Base-by-base conservation (phyloP, 2,329 filamentous ascomycete genomes). In the Penicillium corylophilum region DNA sequence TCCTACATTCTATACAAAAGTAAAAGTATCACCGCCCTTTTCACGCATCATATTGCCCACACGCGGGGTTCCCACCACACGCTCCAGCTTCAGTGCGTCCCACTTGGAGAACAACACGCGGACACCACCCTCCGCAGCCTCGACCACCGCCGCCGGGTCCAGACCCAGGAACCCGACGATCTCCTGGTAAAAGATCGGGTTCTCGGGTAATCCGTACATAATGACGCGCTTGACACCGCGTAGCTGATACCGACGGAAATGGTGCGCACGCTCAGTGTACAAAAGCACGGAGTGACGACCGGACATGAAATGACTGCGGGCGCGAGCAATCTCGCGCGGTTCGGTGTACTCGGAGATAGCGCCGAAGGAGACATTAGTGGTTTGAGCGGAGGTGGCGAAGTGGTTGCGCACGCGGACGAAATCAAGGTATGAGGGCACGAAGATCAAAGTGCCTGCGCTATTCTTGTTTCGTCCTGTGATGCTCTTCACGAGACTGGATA, bases 231-330 rank as follows among this genome's bases (percentile, higher is more conserved):
- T 86, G 13, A 94, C 90, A 20, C 94, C 94, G 31, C 84, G 82
- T 48, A 99, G 80, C 60, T 83, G 82, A 67, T 94, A 91, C n/a
- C 94, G 82, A 44, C 90, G 85, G 79, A 97, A 97, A 72, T 99
- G 94, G 73, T 99, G 94, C n/a, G 92, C 89, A 53, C 94, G 86
- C 70, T 95, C 93, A 2, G 92, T 95, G 74, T 97, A 99, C 15
- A 99, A 77, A 35, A 99, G 74, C 16, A 97, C 81, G 18, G 84
- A 84, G 68, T 96, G 89, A 15, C 91, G 81, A 5, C 92, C 94
- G 35, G 79, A 88, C 58, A 90, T 76, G 73, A 99, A 97, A 68
- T 96, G 89, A 12, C 89, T 92, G 22, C 93, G 82, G 8, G 93
- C 90, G 35, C 93, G 85, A 38, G 90, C 87, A 26, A 91, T 87